Conservation (phyloP, 257 asterid species). For the Cruciata laevipes region DNA sequence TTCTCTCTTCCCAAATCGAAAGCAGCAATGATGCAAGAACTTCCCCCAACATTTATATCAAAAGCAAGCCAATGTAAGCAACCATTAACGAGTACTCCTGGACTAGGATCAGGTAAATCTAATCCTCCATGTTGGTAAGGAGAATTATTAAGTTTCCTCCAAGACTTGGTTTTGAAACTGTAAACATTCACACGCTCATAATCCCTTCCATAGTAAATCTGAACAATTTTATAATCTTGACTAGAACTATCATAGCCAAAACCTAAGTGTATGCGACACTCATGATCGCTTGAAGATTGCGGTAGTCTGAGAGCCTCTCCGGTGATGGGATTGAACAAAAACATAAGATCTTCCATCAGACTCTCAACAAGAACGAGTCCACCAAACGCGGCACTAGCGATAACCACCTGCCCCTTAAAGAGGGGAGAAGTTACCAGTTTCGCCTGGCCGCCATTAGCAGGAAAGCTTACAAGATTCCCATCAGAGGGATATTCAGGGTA, state of each 20-base stretch:
- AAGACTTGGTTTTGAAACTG: slow-evolving; percentile 21
- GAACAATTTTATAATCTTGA: slow-evolving; percentile 40
- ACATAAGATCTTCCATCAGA: not conserved
- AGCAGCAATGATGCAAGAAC: slow-evolving; percentile 31
- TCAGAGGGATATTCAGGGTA: not conserved
- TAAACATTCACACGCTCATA: slow-evolving; percentile 30
- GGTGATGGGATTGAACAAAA: slow-evolving; percentile 36
- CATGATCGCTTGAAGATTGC: not conserved
- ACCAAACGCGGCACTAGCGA: slow-evolving; percentile 23
- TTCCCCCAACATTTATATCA: too few relatives aligned
- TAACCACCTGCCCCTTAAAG: not conserved
- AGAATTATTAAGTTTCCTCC: slow-evolving; percentile 32
- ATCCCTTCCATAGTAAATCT: slow-evolving; percentile 23
- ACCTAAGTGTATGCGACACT: slow-evolving; percentile 19
- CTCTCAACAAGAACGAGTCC: slow-evolving; percentile 21
- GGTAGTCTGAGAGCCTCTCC: slow-evolving; percentile 13
- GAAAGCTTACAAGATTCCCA: slow-evolving; percentile 9
- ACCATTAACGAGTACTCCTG: slow-evolving; percentile 35
- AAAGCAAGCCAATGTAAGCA: slow-evolving; percentile 42
- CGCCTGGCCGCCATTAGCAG: not conserved
- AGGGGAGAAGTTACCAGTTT: not conserved
- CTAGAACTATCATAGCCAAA: slow-evolving; percentile 30
- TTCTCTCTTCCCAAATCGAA: slow-evolving; percentile 26
- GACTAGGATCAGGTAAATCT: slow-evolving; percentile 15
- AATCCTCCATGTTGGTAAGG: slow-evolving; percentile 22